Conservation (phyloP, 75 land plant species). For the Cupressus sempervirens region DNA sequence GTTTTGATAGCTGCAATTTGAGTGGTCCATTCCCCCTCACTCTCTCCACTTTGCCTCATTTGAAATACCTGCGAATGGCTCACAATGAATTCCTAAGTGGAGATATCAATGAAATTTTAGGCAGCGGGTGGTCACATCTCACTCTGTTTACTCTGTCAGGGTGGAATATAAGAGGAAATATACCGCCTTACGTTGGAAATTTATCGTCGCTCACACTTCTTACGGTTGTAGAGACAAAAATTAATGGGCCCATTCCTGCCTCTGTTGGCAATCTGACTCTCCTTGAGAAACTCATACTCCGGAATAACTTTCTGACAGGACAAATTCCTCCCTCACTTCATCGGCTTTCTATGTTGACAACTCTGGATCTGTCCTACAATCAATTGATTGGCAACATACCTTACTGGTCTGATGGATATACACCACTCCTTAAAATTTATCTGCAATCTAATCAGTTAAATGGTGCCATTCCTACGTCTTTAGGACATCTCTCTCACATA, state of each 20-base stretch:
- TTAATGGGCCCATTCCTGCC: neutral
- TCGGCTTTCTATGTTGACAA: neutral
- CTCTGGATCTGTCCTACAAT: neutral
- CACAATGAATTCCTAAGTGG: neutral
- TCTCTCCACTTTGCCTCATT: neutral
- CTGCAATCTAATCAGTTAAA: neutral
- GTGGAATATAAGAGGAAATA: neutral
- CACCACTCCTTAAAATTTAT: neutral
- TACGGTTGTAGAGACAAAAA: neutral
- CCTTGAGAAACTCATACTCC: neutral
- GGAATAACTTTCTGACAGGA: neutral
- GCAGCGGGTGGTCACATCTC: neutral
- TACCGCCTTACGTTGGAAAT: neutral
- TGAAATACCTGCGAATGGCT: neutral
- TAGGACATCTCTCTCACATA: neutral
- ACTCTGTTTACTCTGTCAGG: neutral
- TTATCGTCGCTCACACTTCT: neutral
- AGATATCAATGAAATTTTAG: neutral
- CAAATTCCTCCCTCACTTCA: neutral
- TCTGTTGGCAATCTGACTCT: neutral
- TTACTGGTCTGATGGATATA: neutral
- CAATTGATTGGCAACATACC: too few species aligned
- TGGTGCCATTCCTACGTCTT: neutral
- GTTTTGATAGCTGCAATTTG: neutral
- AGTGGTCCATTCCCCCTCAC: neutral